phyloP scores from a whole-genome alignment of 2,329 filamentous ascomycete species.

The Cercospora canescens region DNA sequence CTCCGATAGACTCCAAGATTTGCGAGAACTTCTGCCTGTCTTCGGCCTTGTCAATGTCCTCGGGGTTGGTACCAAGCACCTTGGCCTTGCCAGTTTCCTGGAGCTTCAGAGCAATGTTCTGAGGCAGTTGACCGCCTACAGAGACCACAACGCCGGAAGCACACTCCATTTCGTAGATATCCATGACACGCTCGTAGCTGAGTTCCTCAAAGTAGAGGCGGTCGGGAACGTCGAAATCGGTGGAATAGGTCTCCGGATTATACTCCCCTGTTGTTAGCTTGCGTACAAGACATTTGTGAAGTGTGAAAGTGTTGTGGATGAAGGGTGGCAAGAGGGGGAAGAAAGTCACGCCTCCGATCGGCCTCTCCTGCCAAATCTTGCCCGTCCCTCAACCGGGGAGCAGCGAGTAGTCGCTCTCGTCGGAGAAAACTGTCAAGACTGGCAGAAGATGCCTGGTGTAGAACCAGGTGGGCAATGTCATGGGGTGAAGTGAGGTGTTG shows the following conservation, averaged over 20 bases:
- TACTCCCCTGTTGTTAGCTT: constrained; percentile 40
- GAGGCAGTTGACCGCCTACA: constrained; percentile 91
- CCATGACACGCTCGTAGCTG: constrained; percentile 96
- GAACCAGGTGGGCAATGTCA: no score
- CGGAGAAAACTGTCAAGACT: no score
- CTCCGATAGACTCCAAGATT: constrained; percentile 92
- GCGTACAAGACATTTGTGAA: neutral
- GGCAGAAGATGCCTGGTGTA: no score
- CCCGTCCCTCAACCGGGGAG: no score
- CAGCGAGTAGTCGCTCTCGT: no score
- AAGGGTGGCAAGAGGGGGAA: neutral
- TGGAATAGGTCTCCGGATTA: constrained; percentile 54
- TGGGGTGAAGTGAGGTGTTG: no score
- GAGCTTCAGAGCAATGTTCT: constrained; percentile 93
- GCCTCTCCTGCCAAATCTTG: no score
- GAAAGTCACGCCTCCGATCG: no score
- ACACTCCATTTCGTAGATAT: constrained; percentile 82
- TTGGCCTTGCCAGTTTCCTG: constrained; percentile 89
- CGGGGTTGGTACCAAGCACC: constrained; percentile 87
- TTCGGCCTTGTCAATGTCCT: constrained; percentile 96
- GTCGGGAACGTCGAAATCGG: constrained; percentile 87
- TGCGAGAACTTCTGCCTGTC: constrained; percentile 98
- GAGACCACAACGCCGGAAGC: constrained; percentile 89
- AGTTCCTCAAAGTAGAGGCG: constrained; percentile 96
- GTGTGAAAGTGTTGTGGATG: neutral